phyloP scores from a whole-genome alignment of 1,139 yeast genomes.

The Casaregolazyma lundiana region DNA sequence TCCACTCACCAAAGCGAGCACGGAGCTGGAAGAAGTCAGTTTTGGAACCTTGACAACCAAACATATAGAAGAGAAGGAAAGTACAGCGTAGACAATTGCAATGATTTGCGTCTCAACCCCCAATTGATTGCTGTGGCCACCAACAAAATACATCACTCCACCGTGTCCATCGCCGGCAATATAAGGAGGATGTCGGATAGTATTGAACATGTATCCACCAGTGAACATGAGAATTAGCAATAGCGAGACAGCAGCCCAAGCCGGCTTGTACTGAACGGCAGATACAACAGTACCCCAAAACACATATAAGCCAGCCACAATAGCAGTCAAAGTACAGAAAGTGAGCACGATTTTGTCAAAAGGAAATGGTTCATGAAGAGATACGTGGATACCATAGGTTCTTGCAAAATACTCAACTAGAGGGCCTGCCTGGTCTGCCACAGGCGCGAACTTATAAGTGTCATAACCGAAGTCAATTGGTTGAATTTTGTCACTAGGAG shows the following conservation, averaged over 20 bases:
- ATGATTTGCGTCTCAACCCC: conserved; percentile 55
- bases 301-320: conserved; percentile 26
- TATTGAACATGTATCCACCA: conserved; percentile 91
- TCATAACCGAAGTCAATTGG: conserved; percentile 36
- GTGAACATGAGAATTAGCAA: conserved; percentile 65
- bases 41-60: conserved; percentile 51
- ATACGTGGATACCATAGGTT: conserved; percentile 43
- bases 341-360: conserved; percentile 49
- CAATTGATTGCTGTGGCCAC: conserved; percentile 68
- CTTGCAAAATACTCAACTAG: conserved; percentile 35
- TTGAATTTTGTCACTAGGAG: conserved; percentile 46
- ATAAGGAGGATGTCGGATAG: conserved; percentile 73
- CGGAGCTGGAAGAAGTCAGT: conserved; percentile 39
- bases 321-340: conserved; percentile 31
- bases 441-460: conserved; percentile 46
- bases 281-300: conserved; percentile 25
- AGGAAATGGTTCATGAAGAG: conserved; percentile 53
- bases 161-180: conserved; percentile 57
- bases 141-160: conserved; percentile 55
- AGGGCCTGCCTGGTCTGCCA: conserved; percentile 48
- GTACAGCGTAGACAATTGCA: conserved; percentile 34
- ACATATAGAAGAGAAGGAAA: conserved; percentile 39
- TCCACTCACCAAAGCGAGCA: conserved; percentile 43
- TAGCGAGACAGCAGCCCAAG: conserved; percentile 66
- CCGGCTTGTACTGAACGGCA: conserved; percentile 40